Conservation (phyloP, 352 stramenopile species). For the Lagenidium sp. region DNA sequence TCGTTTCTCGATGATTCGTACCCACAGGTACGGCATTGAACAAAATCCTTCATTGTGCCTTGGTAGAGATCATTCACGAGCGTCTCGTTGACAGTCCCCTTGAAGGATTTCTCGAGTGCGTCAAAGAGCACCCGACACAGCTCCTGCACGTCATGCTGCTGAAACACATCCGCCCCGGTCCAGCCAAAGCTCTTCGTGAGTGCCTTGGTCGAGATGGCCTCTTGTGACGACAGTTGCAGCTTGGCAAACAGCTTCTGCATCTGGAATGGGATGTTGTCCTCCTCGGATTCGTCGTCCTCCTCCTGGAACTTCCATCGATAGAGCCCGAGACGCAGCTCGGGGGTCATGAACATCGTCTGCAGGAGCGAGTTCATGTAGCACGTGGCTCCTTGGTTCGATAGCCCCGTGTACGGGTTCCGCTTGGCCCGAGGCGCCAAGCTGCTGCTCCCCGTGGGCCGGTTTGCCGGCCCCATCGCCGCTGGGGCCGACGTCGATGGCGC, state of each 20-base stretch:
- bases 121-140: conserved; percentile 88
- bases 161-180: conserved; percentile 81
- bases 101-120: conserved; percentile 83
- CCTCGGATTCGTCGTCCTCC: conserved; percentile 43
- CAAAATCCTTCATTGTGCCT: conserved; percentile 83
- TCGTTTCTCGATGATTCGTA: conserved; percentile 83
- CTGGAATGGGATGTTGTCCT: conserved; percentile 83
- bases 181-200: conserved; percentile 91
- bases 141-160: conserved; percentile 91
- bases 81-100: conserved; percentile 78
- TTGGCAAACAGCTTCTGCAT: conserved; percentile 90
- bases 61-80: conserved; percentile 86
- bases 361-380: conserved; percentile 93
- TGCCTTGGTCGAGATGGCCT: conserved; percentile 71
- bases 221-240: conserved; percentile 69
- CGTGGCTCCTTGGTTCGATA: conserved; percentile 89
- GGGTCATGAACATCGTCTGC: conserved; percentile 90
- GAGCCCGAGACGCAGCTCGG: conserved; percentile 75
- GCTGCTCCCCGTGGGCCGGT: no score
- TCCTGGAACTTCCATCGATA: conserved; percentile 50
- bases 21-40: conserved; percentile 76
- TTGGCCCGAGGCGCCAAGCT: no score
- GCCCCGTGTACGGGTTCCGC: conserved; percentile 55
- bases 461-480: no score
- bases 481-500: no score